Conservation (phyloP, 2,329 filamentous ascomycete genomes). For the Lachnellula occidentalis region DNA sequence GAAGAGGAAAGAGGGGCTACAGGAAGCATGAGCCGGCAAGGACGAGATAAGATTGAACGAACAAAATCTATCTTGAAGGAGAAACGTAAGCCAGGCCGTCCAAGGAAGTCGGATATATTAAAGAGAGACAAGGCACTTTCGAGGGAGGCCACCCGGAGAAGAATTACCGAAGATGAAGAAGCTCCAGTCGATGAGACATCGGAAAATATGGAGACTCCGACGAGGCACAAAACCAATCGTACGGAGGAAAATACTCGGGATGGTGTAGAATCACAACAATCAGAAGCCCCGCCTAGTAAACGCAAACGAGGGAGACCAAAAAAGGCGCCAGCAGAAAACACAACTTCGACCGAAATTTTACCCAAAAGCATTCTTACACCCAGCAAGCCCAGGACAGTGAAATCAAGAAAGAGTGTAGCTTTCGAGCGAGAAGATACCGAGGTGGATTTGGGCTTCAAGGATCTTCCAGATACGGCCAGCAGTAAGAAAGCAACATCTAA, state of each 20-base stretch:
- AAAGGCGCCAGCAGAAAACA: not conserved
- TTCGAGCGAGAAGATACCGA: constrained; percentile 43
- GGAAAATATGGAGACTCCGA: constrained; percentile 1
- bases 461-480: constrained; percentile 35
- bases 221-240: not conserved
- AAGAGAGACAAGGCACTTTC: constrained; percentile 17
- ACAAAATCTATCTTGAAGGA: constrained; percentile 6
- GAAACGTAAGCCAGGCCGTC: constrained; percentile 11
- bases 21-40: constrained; percentile 5
- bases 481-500: constrained; percentile 7
- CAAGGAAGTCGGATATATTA: constrained; percentile 18
- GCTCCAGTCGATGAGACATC: not conserved
- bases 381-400: constrained; percentile 35
- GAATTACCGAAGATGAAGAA: constrained; percentile 6
- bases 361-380: constrained; percentile 54
- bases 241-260: not conserved
- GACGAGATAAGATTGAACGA: not conserved
- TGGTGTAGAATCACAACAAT: not conserved
- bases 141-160: constrained; percentile 15
- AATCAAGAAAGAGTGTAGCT: constrained; percentile 49
- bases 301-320: constrained; percentile 15
- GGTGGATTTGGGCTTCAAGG: constrained; percentile 43
- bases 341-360: not conserved
- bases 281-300: constrained; percentile 7
- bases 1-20: constrained; percentile 3